Percentiles rank a stretch among this genome's conserved stretches.
These are phyloP conservation scores for Spathaspora sp. DNA, from an alignment of 1,139 yeast species.

Conservation along the genomic window DNA sequence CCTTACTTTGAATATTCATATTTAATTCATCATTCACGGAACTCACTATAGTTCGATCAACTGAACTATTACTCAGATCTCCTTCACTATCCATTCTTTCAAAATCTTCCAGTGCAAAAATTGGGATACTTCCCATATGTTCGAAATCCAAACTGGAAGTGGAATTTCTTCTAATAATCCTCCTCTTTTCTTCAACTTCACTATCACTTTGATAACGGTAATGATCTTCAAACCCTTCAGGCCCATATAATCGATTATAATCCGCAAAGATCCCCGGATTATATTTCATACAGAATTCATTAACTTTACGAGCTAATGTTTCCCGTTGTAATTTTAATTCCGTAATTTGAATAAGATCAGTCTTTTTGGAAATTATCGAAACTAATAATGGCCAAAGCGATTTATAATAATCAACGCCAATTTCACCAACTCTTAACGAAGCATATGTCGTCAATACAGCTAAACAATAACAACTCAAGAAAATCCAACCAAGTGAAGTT, in stretches of 20 bases:
- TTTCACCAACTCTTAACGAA: slow-evolving; percentile 43
- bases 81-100: slow-evolving; percentile 10
- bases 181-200: slow-evolving; percentile 9
- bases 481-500: slow-evolving; percentile 17
- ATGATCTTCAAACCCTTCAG: slow-evolving; percentile 6
- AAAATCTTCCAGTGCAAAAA: slow-evolving; percentile 27
- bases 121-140: slow-evolving; percentile 33
- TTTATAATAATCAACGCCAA: slow-evolving; percentile 41
- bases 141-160: slow-evolving; percentile 14
- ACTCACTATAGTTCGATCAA: background rate
- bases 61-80: background rate
- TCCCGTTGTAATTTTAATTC: slow-evolving; percentile 56
- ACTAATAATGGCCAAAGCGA: slow-evolving; percentile 39
- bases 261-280: slow-evolving; percentile 84
- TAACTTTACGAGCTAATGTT: slow-evolving; percentile 57
- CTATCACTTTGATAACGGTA: slow-evolving; percentile 20
- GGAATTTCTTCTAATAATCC: slow-evolving; percentile 10
- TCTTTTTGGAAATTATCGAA: slow-evolving; percentile 44
- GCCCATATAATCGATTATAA: slow-evolving; percentile 31
- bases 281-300: slow-evolving; percentile 64
- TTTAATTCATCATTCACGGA: background rate
- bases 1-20: background rate
- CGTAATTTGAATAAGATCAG: slow-evolving; percentile 38
- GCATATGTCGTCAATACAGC: slow-evolving; percentile 44
- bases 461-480: slow-evolving; percentile 35